Percentiles rank a stretch among this genome's conserved stretches.
These are phyloP conservation scores for Ustilago crameri DNA, from an alignment of 1,284 basidiomycete species.

Conservation along the genomic window DNA sequence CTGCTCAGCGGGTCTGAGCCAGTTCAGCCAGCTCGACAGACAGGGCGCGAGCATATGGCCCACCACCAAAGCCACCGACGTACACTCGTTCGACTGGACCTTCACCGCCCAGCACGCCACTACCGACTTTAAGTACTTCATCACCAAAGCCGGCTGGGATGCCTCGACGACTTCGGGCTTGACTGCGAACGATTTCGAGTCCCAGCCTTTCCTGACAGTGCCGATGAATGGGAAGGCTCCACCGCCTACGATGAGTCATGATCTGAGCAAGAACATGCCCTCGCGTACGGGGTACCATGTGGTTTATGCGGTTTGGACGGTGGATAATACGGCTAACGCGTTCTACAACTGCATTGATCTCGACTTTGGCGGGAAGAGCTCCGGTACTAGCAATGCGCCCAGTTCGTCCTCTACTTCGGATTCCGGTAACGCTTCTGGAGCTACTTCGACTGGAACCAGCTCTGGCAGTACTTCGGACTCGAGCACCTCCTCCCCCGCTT, in stretches of 20 bases:
- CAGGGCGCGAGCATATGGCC: conserved; percentile 32
- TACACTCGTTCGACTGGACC: conserved; percentile 40
- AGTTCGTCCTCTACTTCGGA: background rate
- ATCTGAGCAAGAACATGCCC: conserved; percentile 29
- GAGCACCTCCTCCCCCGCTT: background rate
- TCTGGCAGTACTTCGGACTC: background rate
- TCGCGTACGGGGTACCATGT: conserved; percentile 37
- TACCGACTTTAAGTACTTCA: conserved; percentile 50
- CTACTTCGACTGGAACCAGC: conserved; percentile 5
- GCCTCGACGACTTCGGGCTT: conserved; percentile 16
- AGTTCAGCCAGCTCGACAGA: conserved; percentile 39
- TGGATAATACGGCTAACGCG: conserved; percentile 44
- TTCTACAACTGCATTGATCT: conserved; percentile 54
- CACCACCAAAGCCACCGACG: conserved; percentile 22
- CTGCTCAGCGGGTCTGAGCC: conserved; percentile 47
- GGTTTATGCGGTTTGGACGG: conserved; percentile 50
- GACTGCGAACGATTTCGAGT: conserved; percentile 31
- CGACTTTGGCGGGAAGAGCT: conserved; percentile 33
- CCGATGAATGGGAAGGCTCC: conserved; percentile 39
- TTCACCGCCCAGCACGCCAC: conserved; percentile 51
- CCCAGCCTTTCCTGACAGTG: conserved; percentile 36
- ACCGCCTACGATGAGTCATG: conserved; percentile 19
- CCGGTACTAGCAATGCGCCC: no score
- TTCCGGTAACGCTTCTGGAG: conserved; percentile 1
- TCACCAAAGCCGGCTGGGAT: conserved; percentile 44